Percentiles rank a stretch among this genome's conserved stretches.
phyloP scores from a whole-genome alignment of 495 filamentous ascomycete genomes.

The Neurospora sp. region DNA sequence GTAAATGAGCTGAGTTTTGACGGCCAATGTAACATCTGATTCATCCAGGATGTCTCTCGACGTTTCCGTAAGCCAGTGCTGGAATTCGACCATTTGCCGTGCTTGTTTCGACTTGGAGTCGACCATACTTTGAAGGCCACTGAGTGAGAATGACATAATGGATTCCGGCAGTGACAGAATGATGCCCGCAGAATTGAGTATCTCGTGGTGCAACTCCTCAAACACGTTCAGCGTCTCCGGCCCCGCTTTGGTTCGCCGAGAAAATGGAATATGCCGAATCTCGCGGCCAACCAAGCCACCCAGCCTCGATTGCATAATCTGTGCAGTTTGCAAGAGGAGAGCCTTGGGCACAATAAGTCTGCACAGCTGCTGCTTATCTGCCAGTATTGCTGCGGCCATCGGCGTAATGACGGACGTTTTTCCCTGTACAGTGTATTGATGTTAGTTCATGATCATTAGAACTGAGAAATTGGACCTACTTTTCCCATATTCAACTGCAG shows the following conservation, averaged over 20 bases:
- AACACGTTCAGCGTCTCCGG: not conserved
- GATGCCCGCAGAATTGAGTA: not conserved
- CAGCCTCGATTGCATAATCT: constrained; percentile 16
- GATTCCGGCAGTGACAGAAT: not conserved
- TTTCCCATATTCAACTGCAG: not conserved
- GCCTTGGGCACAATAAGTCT: not conserved
- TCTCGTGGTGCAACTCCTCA: not conserved
- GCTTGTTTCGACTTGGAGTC: constrained; percentile 17
- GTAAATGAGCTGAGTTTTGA: constrained; percentile 40
- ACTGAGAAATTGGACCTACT: not conserved
- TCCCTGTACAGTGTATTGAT: not conserved
- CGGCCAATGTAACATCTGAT: constrained; percentile 42
- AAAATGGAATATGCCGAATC: constrained; percentile 1
- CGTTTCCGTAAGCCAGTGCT: constrained; percentile 34
- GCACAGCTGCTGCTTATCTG: constrained; percentile 24
- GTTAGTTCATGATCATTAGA: not conserved
- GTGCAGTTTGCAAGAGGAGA: constrained; percentile 37
- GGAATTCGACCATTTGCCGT: constrained; percentile 29
- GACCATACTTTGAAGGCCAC: not conserved
- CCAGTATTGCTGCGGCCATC: constrained; percentile 18
- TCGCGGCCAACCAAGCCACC: constrained; percentile 1
- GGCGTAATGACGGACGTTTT: not conserved
- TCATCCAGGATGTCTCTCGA: constrained; percentile 49
- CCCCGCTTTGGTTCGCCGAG: constrained; percentile 16
- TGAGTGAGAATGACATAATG: not conserved